Base-by-base conservation (phyloP, 2,329 filamentous ascomycete species). In the Incumbomyces lentus region DNA sequence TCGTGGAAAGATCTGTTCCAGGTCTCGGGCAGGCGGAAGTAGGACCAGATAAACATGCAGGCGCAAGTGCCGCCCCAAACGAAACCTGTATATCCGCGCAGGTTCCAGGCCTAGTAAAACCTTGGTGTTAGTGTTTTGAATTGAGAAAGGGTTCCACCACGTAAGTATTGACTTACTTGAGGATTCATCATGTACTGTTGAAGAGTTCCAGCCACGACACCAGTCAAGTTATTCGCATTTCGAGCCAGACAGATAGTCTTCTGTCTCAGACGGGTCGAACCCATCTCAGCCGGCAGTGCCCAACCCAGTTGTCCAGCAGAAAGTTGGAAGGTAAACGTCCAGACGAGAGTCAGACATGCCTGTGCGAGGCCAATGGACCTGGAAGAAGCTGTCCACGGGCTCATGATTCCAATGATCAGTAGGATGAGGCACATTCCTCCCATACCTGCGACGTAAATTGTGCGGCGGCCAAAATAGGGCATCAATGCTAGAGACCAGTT, bases 391-490 rank as follows among this genome's bases (percentile, higher is more conserved):
- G 55, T 49, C 11, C 56, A 49, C 1, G 54, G 50, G 11, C 53
- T 57, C n/a, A 61, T 37, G 16, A 58, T 54, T 1, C 54, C 60
- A 33, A 64, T 60, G 6, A 60, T 45, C 35, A 59, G 52, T 4
- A 62, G 51, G 60, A 88, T 70, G 57, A 93, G 70, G 2, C 94
- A 76, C 81, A 93, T 86, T 47, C 66, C 55, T 63, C 75, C 87
- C 17, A 93, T 74, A 3, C 78, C 86, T 54, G 78, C 82, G 7
- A 90, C 67, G 59, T 87, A 92, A 2, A 93, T 73, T 0, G 78
- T 72, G 47, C 86, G 78, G 41, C 86, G 83, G 40, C 86, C 86
- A 43, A 89, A 67, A 2, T 84, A 2, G 83, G 19, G 6, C 69
- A 55, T 1, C 56, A 46, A 2, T 56, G 47, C 17, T 18, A 36